phyloP scores from a whole-genome alignment of 2,329 filamentous ascomycete species.

The Botrytis fragariae region DNA sequence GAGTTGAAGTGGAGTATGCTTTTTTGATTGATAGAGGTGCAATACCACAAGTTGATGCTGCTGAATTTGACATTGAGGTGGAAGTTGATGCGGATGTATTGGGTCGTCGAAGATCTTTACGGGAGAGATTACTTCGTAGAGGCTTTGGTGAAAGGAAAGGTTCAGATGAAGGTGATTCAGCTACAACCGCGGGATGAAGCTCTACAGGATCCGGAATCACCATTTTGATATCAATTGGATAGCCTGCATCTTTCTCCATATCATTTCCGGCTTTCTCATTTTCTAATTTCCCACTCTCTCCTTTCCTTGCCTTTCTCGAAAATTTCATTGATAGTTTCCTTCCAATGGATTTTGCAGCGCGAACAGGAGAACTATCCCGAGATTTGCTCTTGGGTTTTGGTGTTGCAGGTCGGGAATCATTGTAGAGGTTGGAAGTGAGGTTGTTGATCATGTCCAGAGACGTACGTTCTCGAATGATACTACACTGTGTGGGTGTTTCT shows the following conservation, averaged over 20 bases:
- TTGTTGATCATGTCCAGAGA: neutral
- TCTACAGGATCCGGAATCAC: neutral
- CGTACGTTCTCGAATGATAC: neutral
- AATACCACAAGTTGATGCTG: neutral
- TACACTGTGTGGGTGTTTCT: neutral
- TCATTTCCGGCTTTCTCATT: neutral
- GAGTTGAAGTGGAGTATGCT: neutral
- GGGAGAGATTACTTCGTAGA: neutral
- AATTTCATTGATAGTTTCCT: neutral
- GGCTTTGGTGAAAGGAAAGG: neutral
- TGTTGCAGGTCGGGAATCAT: neutral
- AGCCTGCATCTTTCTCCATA: neutral
- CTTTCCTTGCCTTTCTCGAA: neutral
- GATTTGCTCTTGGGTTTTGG: neutral
- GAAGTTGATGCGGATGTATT: neutral
- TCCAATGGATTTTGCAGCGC: neutral
- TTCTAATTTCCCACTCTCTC: neutral
- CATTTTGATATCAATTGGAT: neutral
- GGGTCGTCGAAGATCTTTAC: neutral
- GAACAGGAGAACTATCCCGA: neutral
- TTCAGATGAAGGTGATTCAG: neutral
- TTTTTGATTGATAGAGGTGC: neutral
- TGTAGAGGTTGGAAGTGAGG: neutral
- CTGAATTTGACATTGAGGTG: neutral
- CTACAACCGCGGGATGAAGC: neutral